phyloP scores from a whole-genome alignment of 495 filamentous ascomycete genomes.

The Penicillium diatomitis region DNA sequence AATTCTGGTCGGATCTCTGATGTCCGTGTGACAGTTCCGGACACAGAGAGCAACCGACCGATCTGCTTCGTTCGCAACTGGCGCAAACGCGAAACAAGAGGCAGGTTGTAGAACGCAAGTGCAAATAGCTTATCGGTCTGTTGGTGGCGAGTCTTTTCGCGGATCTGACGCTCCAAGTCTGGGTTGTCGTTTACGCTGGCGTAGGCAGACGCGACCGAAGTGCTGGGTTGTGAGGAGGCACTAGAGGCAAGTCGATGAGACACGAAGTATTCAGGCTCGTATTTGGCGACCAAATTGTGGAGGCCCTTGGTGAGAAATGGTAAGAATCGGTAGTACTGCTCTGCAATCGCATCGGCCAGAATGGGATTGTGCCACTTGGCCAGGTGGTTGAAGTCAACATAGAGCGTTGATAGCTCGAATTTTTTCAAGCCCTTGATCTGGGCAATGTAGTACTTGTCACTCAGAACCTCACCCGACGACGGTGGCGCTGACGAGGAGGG shows the following conservation, averaged over 20 bases:
- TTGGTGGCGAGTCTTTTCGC: constrained; percentile 71
- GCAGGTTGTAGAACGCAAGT: constrained; percentile 93
- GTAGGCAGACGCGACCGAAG: constrained; percentile 59
- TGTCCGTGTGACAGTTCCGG: constrained; percentile 91
- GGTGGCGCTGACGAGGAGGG: constrained; percentile 62
- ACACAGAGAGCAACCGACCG: constrained; percentile 86
- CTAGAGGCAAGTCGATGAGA: constrained; percentile 73
- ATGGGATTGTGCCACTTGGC: constrained; percentile 58
- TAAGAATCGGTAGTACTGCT: constrained; percentile 89
- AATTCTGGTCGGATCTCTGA: constrained; percentile 95
- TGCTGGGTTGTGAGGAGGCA: constrained; percentile 49
- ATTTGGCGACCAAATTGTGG: constrained; percentile 86
- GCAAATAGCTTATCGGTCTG: constrained; percentile 95
- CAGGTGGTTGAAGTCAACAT: constrained; percentile 91
- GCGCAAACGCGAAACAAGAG: constrained; percentile 83
- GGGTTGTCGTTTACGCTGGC: constrained; percentile 53
- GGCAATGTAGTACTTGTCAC: constrained; percentile 91
- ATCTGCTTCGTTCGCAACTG: constrained; percentile 86
- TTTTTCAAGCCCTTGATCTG: constrained; percentile 85
- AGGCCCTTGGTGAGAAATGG: constrained; percentile 85
- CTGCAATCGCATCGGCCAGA: constrained; percentile 73
- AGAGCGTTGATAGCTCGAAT: constrained; percentile 87
- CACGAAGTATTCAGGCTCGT: constrained; percentile 88
- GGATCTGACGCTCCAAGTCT: constrained; percentile 24
- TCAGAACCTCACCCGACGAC: constrained; percentile 63